Evolutionary conservation across 1,284 basidiomycete genomes (phyloP), one percentile per base, ranked within the genome.

Genomic region (Tylopilus sp.): DNA sequence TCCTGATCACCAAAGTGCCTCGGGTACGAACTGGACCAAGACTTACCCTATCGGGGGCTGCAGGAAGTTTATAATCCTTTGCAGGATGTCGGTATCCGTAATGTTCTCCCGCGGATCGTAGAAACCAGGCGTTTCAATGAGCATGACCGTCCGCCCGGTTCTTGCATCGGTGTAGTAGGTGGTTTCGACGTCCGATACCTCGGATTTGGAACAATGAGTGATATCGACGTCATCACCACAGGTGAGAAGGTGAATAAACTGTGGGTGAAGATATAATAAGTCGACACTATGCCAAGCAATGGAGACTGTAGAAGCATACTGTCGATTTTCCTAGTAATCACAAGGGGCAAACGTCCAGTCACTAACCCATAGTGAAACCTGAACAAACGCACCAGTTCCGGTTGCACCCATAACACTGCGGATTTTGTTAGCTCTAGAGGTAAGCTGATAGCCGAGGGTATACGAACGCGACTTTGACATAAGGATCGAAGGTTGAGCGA

Each of bases 41-140:
- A 47, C 69, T 54, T 49, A 61, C 69, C 52, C 60, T 32, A 12
- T 84, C 84, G 38, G 85, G 77, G 64, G 86, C 73, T 0, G 84
- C 83, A 32, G 76, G 72, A 15, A 86, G 67, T 41, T 74, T 4
- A 73, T 65, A 22, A 77, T 72, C 55, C 68, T 65, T 36, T 69
- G 60, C 33, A 77, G 62, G 39, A 77, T 70, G 29, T 77, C 76
- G 2, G 71, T 67, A 53, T 77, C 76, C 16, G 68, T 73, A 51
- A 68, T 65, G 10, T 62, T 60, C 6, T 65, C 63, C 41, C 57
- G 52, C 4, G 76, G 72, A 62, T 76, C 76, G 58, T 77, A 75
- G 57, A 78, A 76, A 7, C 76, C 75, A 6, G 76, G 76, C 5
- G 74, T 77, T 39, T 77, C 76, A 49, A 78, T 61, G 8, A 77